A percentile compares a stretch with the other conserved stretches of the same genome.
Conservation (phyloP, 805 yeast genomes). For the Saturnispora sekii region DNA sequence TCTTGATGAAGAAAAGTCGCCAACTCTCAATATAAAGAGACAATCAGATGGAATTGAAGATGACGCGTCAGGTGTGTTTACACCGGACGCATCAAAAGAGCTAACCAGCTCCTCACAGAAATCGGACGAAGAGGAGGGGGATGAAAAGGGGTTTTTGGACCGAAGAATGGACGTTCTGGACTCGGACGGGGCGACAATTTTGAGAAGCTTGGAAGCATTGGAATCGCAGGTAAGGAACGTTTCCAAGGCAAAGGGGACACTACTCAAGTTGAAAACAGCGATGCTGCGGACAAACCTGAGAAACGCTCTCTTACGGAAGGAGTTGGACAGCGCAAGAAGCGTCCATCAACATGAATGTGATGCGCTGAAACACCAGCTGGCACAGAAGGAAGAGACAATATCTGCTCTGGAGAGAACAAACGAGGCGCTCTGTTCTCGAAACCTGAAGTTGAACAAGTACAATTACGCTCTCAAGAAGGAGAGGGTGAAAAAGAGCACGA, state of each 20-base stretch:
- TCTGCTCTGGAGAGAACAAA: constrained; percentile 23
- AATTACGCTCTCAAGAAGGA: constrained; percentile 24
- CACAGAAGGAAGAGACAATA: constrained; percentile 21
- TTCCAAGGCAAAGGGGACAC: background rate
- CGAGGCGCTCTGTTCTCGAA: constrained; percentile 23
- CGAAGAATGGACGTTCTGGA: background rate
- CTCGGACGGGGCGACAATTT: background rate
- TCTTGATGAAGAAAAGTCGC: constrained; percentile 1
- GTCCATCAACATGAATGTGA: constrained; percentile 25
- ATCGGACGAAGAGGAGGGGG: constrained; percentile 1
- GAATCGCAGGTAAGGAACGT: background rate
- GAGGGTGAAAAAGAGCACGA: constrained; percentile 19
- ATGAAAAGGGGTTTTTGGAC: background rate
- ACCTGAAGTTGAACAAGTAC: constrained; percentile 26
- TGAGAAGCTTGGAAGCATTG: background rate
- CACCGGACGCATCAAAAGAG: constrained; percentile 6
- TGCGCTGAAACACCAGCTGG: constrained; percentile 21
- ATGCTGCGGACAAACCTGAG: constrained; percentile 24
- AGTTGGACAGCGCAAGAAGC: constrained; percentile 20
- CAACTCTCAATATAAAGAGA: constrained; percentile 4
- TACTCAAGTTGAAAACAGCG: constrained; percentile 13
- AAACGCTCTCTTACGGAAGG: constrained; percentile 25
- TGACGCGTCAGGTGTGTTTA: constrained; percentile 1
- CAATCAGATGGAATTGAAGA: background rate
- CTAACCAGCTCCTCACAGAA: background rate